Evolutionary conservation across 257 asterid genomes (phyloP), one percentile per base, ranked within the genome.

Genomic region (Penstemon davidsonii): DNA sequence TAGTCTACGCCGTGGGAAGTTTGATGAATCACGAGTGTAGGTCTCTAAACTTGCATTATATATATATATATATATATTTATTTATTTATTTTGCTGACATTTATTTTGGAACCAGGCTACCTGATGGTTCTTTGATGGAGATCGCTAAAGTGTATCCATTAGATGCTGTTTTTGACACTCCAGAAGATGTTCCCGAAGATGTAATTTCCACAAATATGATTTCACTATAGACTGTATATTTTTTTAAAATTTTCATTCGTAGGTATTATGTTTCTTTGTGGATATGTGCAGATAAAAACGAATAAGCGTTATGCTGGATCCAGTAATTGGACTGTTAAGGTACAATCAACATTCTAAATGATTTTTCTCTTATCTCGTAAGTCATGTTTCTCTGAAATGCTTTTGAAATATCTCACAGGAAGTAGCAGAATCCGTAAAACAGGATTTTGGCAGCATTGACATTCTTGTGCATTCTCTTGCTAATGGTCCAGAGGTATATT

Each of bases 41-140:
- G 87, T 59, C 47, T 54, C 63, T 77, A 25, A 59, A 44, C 76
- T 64, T 67, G 11, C 33, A 53, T 70, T 56, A 19, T 57, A 33
- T 25, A 25, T 25, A 25, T 25, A 25, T 25, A 25, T 25, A 25
- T 25, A 25, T 0, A 25, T 43, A 37, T 13, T 4, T 67, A 47
- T 37, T 66, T 40, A 18, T 46, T 61, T 66, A 40, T 60, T 43
- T 33, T 55, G 71, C 49, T 56, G 7, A 71, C 71, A 49, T 61
- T 42, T 56, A 46, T 50, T 64, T 75, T 73, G 51, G 64, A 76
- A 52, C 67, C 81, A 90, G 97, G 81, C 80, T 86, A 77, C 96
- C 92, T 65, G 90, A 90, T 90, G 97, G 97, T 67, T 86, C 97
- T 33, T 83, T 90, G 77, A 87, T 90, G 96, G 96, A 90, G 84